Conservation (phyloP, 148 eudicot species). For the Cornus kousa region DNA sequence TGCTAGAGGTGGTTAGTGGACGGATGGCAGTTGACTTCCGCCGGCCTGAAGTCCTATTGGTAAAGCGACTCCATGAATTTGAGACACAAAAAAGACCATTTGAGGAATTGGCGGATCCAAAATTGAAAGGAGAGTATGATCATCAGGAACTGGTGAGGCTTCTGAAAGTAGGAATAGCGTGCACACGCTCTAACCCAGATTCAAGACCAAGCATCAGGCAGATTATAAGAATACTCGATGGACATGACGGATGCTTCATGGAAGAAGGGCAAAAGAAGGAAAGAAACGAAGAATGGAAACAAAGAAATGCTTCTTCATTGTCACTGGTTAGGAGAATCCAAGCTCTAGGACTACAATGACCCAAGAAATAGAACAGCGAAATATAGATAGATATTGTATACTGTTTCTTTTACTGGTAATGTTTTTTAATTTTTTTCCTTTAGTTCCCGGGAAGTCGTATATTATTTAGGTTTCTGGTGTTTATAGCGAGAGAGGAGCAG, state of each 20-base stretch:
- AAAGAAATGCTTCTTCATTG: constrained; percentile 58
- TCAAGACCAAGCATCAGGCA: constrained; percentile 76
- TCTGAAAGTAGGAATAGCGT: constrained; percentile 71
- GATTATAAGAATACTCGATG: constrained; percentile 74
- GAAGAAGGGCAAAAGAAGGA: constrained; percentile 49
- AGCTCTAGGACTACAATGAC: constrained; percentile 80
- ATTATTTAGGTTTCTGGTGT: neutral
- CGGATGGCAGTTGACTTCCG: constrained; percentile 84
- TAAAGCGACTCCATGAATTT: constrained; percentile 51
- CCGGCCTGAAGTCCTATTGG: constrained; percentile 62
- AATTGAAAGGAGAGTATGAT: constrained; percentile 54
- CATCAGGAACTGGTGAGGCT: constrained; percentile 52
- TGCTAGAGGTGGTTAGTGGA: constrained; percentile 82
- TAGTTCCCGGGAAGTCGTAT: neutral
- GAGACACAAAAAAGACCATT: constrained; percentile 45
- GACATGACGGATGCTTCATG: constrained; percentile 52
- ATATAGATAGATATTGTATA: neutral
- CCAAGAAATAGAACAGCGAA: neutral
- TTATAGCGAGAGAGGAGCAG: neutral
- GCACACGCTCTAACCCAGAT: constrained; percentile 67
- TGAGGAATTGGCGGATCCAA: constrained; percentile 59
- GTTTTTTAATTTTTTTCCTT: neutral
- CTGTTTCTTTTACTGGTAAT: neutral
- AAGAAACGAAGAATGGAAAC: constrained; percentile 63
- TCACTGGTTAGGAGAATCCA: constrained; percentile 69